phyloP scores from a whole-genome alignment of 345 rosid species.

The Citrus maxima region DNA sequence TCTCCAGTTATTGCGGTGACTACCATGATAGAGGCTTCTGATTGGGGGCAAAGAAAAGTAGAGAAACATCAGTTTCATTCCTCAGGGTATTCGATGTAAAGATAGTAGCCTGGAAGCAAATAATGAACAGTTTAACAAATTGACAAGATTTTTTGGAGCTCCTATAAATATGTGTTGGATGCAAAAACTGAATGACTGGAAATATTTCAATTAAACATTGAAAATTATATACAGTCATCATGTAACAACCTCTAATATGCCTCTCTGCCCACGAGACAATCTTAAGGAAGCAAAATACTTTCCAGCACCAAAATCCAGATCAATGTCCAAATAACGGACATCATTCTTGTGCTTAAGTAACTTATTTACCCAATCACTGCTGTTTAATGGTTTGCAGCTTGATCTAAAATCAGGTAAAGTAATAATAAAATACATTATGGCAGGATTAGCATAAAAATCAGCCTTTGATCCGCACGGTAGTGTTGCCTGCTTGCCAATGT shows the following conservation, averaged over 20 bases:
- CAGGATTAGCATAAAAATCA: slow-evolving; percentile 81
- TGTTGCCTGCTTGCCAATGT: slow-evolving; percentile 71
- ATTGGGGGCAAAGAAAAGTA: slow-evolving; percentile 51
- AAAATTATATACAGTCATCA: neutral
- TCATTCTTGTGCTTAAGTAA: slow-evolving; percentile 56
- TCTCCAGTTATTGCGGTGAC: neutral
- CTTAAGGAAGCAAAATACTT: slow-evolving; percentile 70
- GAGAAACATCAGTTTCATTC: slow-evolving; percentile 66
- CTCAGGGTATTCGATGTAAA: slow-evolving; percentile 68
- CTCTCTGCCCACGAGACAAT: slow-evolving; percentile 75
- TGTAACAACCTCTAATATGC: slow-evolving; percentile 79
- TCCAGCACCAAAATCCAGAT: slow-evolving; percentile 83
- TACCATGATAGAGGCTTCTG: slow-evolving; percentile 72
- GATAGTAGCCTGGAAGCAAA: slow-evolving; percentile 65
- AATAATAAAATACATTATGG: slow-evolving; percentile 58
- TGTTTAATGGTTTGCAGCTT: slow-evolving; percentile 79
- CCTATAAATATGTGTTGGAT: neutral
- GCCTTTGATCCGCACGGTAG: slow-evolving; percentile 68
- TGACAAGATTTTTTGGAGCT: neutral
- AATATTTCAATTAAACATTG: neutral
- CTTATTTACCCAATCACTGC: slow-evolving; percentile 84
- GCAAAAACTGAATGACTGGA: neutral
- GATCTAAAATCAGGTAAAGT: slow-evolving; percentile 55
- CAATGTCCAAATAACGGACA: slow-evolving; percentile 58
- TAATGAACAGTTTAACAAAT: slow-evolving; percentile 4